Conservation (phyloP, 306 rosid genomes). For the Elaeagnus macrophylla region DNA sequence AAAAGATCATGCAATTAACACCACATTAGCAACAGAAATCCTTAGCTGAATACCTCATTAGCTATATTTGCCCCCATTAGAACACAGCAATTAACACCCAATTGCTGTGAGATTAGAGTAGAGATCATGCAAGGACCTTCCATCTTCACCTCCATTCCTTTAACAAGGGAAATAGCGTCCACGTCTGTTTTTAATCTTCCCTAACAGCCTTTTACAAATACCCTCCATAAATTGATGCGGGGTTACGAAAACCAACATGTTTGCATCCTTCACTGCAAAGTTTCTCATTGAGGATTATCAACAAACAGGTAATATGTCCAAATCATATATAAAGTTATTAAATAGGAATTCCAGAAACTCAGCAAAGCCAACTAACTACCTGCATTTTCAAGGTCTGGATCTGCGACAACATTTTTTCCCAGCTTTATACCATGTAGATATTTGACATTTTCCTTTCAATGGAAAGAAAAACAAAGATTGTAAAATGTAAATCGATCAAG, state of each 20-base stretch:
- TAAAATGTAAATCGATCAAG: slow-evolving; percentile 3
- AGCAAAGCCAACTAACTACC: slow-evolving; percentile 26
- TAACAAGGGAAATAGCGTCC: slow-evolving; percentile 78
- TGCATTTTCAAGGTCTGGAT: slow-evolving; percentile 69
- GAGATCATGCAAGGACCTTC: slow-evolving; percentile 97
- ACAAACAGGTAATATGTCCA: neutral
- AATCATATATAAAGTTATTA: neutral
- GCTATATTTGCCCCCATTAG: slow-evolving; percentile 96
- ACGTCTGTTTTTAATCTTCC: slow-evolving; percentile 58
- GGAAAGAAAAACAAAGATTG: slow-evolving; percentile 1
- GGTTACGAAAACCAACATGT: slow-evolving; percentile 83
- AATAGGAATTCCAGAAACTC: neutral
- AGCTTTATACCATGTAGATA: slow-evolving; percentile 85
- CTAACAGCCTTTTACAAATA: slow-evolving; percentile 55
- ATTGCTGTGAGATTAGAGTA: slow-evolving; percentile 50
- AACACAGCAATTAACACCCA: slow-evolving; percentile 75
- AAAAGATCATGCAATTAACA: slow-evolving; percentile 1
- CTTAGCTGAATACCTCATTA: slow-evolving; percentile 45
- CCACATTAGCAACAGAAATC: neutral
- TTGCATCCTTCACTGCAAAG: slow-evolving; percentile 63
- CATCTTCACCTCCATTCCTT: slow-evolving; percentile 95
- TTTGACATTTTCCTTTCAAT: slow-evolving; percentile 72
- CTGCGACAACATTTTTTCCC: slow-evolving; percentile 81
- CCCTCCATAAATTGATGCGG: slow-evolving; percentile 96
- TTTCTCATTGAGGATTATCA: slow-evolving; percentile 16